A percentile compares a stretch with the other conserved stretches of the same genome.
phyloP scores from a whole-genome alignment of 2,329 filamentous ascomycete species.

The Neodidymelliopsis sp. region DNA sequence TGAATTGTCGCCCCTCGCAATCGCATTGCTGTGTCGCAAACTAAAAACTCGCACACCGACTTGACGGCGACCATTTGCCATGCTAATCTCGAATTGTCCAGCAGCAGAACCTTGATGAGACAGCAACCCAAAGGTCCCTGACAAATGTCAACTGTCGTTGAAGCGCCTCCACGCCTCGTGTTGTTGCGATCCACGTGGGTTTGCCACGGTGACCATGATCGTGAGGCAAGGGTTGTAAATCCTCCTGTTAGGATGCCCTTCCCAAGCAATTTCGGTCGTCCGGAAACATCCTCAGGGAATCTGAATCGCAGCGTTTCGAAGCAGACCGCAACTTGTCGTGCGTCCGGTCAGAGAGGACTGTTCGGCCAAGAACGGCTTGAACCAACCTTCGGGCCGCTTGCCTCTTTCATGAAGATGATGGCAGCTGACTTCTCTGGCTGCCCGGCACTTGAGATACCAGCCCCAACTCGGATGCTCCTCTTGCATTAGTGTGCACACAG shows the following conservation, averaged over 20 bases:
- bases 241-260: conserved; percentile 1
- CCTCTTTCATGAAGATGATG: conserved; percentile 21
- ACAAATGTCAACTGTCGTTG: conserved; percentile 7
- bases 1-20: conserved; percentile 4
- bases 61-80: conserved; percentile 23
- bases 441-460: conserved; percentile 18
- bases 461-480: conserved; percentile 16
- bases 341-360: conserved; percentile 23
- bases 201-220: conserved; percentile 20
- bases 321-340: conserved; percentile 31
- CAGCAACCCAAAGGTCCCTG: conserved; percentile 6
- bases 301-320: conserved; percentile 21
- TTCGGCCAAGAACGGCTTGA: conserved; percentile 30
- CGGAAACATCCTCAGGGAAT: conserved; percentile 23
- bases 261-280: conserved; percentile 22
- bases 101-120: conserved; percentile 2
- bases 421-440: conserved; percentile 28
- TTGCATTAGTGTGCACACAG: conserved; percentile 23
- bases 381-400: conserved; percentile 24
- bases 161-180: conserved; percentile 21
- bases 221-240: conserved; percentile 14
- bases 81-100: conserved; percentile 21
- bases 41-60: conserved; percentile 29
- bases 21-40: conserved; percentile 20
- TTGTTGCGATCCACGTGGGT: conserved; percentile 27